Evolutionary conservation across 371 early-diverging fungal genomes (phyloP).

Genomic region (Mucor irregularis): DNA sequence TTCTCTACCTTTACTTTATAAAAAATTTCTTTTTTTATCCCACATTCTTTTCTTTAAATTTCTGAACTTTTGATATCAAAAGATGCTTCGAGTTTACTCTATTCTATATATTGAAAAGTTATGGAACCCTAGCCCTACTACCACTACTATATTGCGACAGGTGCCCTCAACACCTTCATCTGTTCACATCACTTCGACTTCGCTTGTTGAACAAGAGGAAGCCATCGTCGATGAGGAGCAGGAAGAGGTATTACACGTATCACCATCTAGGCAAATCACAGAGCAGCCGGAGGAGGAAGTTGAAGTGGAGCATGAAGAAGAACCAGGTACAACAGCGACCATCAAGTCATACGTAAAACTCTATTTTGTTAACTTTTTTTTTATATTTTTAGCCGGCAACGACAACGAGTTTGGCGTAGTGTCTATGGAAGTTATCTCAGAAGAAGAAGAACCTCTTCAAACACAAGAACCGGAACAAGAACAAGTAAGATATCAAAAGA

Average conservation of each 20-base stretch:
- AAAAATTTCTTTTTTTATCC: background rate
- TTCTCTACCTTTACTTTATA: background rate
- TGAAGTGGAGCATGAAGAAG: background rate
- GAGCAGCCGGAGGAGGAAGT: background rate
- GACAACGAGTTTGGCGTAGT: too few relatives aligned
- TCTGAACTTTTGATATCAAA: too few relatives aligned
- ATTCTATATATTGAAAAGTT: constrained; percentile 18
- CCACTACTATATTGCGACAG: background rate
- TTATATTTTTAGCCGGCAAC: too few relatives aligned
- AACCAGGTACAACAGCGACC: too few relatives aligned
- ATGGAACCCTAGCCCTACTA: constrained; percentile 13
- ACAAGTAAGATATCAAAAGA: background rate
- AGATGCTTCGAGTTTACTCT: constrained; percentile 26
- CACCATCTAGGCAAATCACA: too few relatives aligned
- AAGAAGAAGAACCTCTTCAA: background rate
- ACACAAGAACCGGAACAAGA: background rate
- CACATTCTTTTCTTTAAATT: too few relatives aligned
- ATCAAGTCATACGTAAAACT: too few relatives aligned
- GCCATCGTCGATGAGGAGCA: too few relatives aligned
- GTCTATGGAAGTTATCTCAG: background rate
- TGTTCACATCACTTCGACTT: too few relatives aligned
- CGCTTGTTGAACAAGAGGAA: too few relatives aligned
- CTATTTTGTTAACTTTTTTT: background rate
- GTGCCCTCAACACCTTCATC: background rate
- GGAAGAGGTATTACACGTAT: too few relatives aligned